These are phyloP conservation scores for Salix koriyanagi DNA, from an alignment of 345 rosid species.

Conservation along the genomic window DNA sequence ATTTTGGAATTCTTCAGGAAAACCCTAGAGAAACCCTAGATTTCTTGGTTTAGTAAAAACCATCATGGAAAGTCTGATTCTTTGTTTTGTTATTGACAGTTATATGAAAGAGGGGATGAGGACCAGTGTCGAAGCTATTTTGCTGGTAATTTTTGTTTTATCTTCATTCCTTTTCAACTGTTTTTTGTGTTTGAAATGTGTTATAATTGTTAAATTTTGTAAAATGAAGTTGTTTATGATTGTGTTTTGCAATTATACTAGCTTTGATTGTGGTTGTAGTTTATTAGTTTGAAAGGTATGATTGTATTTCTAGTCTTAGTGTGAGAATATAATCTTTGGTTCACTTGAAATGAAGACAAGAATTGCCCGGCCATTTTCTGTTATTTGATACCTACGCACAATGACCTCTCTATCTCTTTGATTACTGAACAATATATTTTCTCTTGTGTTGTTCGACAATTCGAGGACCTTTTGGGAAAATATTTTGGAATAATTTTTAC, in stretches of 20 bases:
- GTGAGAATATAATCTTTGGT: no score
- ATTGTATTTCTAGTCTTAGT: no score
- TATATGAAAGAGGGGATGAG: slow-evolving; percentile 98
- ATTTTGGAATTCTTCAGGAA: background rate
- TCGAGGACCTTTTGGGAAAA: background rate
- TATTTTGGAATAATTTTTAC: background rate
- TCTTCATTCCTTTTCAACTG: background rate
- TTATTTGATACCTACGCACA: background rate
- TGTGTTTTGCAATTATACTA: background rate
- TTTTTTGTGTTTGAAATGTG: background rate
- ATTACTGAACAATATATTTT: background rate
- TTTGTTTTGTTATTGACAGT: slow-evolving; percentile 37
- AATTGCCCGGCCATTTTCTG: no score
- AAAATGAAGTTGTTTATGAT: background rate
- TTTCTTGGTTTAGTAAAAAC: background rate
- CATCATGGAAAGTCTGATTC: slow-evolving; percentile 5
- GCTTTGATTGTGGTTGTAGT: background rate
- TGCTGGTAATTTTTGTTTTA: slow-evolving; percentile 68
- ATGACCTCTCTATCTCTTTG: background rate
- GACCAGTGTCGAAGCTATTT: slow-evolving; percentile 88
- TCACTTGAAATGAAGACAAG: no score
- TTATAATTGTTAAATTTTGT: background rate
- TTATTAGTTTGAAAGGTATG: no score
- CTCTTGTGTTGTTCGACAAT: background rate
- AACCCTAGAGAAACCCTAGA: background rate